Base-by-base conservation (phyloP, 2,329 filamentous ascomycete species). In the Trichocomaceae sp. region DNA sequence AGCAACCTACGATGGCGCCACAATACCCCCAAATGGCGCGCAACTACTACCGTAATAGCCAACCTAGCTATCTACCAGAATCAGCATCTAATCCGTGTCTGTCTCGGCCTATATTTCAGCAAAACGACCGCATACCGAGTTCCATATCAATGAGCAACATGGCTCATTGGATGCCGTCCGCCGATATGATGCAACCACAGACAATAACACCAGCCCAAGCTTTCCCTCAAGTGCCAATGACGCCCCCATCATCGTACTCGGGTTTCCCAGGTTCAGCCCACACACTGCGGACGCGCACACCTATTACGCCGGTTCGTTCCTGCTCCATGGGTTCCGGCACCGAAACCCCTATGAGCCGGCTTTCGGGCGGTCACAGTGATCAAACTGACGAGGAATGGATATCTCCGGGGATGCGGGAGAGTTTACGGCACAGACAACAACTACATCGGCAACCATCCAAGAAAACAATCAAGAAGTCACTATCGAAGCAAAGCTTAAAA, bases 121-220 rank as follows among this genome's bases (percentile, higher is more conserved):
- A 71, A 33, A 61, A 63, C 3, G 70, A 72, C 47, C 64, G 69
- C 1, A 54, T 72, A 6, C 55, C 67, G 0, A 65, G 63, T 22
- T 70, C 69, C 2, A 63, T 67, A 48, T 71, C 70, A 5, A 71
- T 72, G 68, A 59, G 61, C 33, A 70, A 70, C 55, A 70, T 72
- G 63, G 53, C 69, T 12, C 64, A 63, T 1, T 72, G 69, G 69
- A 69, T 72, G 63, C 63, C 63, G 0, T 61, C 67, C 0, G 52
- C 63, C 4, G 69, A 72, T 31, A 64, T 67, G 5, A 62, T 72
- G 56, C 58, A 66, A 12, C 64, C 69, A 1, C 66, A 70, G 52
- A 72, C 70, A 5, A 71, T 72, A 55, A 63, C 66, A 3, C 70
- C 70, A 9, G 61, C 62, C 1, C 70, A 72, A 57, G 69, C 68